Conservation (phyloP, 2,329 filamentous ascomycete species). For the Colletotrichum sp. region DNA sequence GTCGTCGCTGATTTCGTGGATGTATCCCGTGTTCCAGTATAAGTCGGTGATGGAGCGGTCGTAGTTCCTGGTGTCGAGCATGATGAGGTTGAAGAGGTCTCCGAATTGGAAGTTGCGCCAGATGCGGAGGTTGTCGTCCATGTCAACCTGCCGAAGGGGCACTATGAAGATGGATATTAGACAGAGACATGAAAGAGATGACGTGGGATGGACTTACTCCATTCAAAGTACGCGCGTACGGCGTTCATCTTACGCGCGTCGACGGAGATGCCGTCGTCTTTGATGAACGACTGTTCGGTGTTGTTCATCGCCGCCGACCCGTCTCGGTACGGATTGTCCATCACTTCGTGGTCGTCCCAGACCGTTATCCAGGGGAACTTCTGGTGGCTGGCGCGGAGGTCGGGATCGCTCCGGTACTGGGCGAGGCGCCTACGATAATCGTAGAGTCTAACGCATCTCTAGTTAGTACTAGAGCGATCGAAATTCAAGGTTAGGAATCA, state of each 20-base stretch:
- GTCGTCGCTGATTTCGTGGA: slow-evolving; percentile 67
- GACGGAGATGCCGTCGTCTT: slow-evolving; percentile 64
- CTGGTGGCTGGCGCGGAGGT: slow-evolving; percentile 46
- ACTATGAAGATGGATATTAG: not conserved
- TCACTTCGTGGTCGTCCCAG: slow-evolving; percentile 55
- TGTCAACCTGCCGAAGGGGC: slow-evolving; percentile 57
- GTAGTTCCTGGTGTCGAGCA: slow-evolving; percentile 73
- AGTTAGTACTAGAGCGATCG: accelerated
- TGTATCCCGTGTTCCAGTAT: slow-evolving; percentile 65
- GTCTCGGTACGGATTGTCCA: slow-evolving; percentile 69
- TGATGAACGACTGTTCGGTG: slow-evolving; percentile 68
- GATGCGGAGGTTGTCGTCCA: slow-evolving; percentile 72
- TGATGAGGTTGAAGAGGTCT: slow-evolving; percentile 68
- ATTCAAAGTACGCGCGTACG: slow-evolving; percentile 73
- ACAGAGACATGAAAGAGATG: no score
- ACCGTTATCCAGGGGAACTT: slow-evolving; percentile 50
- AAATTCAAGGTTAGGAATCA: slow-evolving; percentile 28
- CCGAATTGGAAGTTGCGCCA: slow-evolving; percentile 73
- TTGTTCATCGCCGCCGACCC: slow-evolving; percentile 67
- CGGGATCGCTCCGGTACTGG: slow-evolving; percentile 44
- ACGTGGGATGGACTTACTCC: slow-evolving; percentile 36
- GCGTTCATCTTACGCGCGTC: slow-evolving; percentile 77
- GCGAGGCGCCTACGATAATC: slow-evolving; percentile 48
- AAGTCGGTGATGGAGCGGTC: slow-evolving; percentile 53
- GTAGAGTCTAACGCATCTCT: slow-evolving; percentile 30